These are phyloP conservation scores for Spergularia bocconei DNA, from an alignment of 148 eudicot genomes.

Conservation along the genomic window DNA sequence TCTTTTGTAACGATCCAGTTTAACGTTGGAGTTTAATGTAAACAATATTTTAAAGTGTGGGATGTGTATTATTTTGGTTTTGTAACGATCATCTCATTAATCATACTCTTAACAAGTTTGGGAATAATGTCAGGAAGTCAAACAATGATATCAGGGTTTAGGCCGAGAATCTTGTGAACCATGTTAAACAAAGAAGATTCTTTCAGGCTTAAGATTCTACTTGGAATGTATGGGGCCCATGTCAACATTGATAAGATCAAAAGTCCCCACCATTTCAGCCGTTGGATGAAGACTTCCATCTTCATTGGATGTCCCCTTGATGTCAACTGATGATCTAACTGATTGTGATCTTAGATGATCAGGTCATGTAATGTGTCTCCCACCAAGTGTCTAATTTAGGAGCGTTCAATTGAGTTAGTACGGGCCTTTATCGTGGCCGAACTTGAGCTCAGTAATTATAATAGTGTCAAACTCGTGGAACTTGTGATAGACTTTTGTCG, in stretches of 20 bases:
- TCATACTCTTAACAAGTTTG: no score
- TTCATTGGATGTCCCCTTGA: background rate
- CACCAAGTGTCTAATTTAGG: no score
- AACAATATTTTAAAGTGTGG: no score
- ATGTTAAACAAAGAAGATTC: conserved; percentile 21
- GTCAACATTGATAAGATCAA: background rate
- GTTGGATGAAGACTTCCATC: conserved; percentile 15
- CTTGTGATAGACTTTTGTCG: no score
- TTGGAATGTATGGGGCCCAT: conserved; percentile 8
- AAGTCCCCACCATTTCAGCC: conserved; percentile 6
- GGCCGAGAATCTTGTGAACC: conserved; percentile 7
- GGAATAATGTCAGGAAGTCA: background rate
- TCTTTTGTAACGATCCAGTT: no score
- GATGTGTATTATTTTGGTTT: no score
- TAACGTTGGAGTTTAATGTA: no score
- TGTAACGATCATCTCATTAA: no score
- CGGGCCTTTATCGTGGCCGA: background rate
- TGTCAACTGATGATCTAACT: background rate
- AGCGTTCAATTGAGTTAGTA: no score
- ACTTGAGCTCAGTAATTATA: background rate
- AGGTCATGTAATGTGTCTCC: no score
- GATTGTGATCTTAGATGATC: background rate
- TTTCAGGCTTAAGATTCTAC: conserved; percentile 19
- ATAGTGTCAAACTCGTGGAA: no score
- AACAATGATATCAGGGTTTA: background rate